These are phyloP conservation scores for Ogataea ganodermae DNA, from an alignment of 805 yeast species.

Conservation along the genomic window DNA sequence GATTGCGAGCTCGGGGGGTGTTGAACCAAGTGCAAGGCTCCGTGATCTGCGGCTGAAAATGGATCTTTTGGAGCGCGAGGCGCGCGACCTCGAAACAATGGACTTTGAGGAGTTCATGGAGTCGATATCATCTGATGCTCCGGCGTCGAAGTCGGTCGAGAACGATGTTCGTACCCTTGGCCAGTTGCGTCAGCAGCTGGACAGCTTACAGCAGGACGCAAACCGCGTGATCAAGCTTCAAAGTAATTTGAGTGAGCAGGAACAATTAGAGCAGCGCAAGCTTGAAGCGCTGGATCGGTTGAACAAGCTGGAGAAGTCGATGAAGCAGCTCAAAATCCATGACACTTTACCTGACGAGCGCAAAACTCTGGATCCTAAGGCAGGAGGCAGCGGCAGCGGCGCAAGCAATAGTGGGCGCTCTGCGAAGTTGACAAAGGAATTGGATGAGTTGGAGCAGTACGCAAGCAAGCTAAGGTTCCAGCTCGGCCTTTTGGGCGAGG, in stretches of 20 bases:
- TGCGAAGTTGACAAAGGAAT: slow-evolving; percentile 23
- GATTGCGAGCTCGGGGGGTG: slow-evolving; percentile 47
- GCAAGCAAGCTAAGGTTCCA: slow-evolving; percentile 31
- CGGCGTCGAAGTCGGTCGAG: slow-evolving; percentile 34
- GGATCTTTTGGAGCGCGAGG: slow-evolving; percentile 83
- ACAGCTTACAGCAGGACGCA: slow-evolving; percentile 68
- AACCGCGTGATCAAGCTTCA: slow-evolving; percentile 75
- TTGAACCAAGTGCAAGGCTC: slow-evolving; percentile 77
- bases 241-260: slow-evolving; percentile 46
- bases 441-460: slow-evolving; percentile 28
- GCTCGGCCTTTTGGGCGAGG: slow-evolving; percentile 26
- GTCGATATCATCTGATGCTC: slow-evolving; percentile 13
- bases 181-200: slow-evolving; percentile 55
- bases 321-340: slow-evolving; percentile 24
- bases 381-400: slow-evolving; percentile 8
- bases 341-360: slow-evolving; percentile 14
- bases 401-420: slow-evolving; percentile 21
- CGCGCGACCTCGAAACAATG: slow-evolving; percentile 81
- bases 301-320: slow-evolving; percentile 58
- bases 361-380: slow-evolving; percentile 35
- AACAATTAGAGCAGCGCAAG: slow-evolving; percentile 60
- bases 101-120: slow-evolving; percentile 62
- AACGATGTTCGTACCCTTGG: slow-evolving; percentile 60
- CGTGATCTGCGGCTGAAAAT: slow-evolving; percentile 76
- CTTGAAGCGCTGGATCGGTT: slow-evolving; percentile 70